Evolutionary conservation across 805 yeast species (phyloP).

Genomic region (Hermanozyma aechmeae): DNA sequence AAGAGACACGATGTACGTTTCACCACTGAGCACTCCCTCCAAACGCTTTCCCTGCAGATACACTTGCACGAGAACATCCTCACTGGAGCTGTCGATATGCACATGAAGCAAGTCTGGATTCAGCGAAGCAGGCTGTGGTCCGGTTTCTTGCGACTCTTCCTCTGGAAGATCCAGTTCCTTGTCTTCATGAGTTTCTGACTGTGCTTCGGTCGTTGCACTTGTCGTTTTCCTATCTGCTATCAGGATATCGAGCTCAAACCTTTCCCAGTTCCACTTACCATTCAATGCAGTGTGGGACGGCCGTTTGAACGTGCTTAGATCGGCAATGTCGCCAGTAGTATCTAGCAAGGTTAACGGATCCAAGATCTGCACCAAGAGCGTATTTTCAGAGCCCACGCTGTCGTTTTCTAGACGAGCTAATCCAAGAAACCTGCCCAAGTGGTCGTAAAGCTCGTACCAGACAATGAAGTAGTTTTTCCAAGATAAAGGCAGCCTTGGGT

Average conservation of each 20-base stretch:
- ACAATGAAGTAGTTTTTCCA: slow-evolving; percentile 24
- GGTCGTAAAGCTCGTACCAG: slow-evolving; percentile 31
- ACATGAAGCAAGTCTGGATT: too few species aligned
- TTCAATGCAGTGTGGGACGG: slow-evolving; percentile 14
- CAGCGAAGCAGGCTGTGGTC: slow-evolving; percentile 1
- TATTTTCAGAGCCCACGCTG: slow-evolving; percentile 8
- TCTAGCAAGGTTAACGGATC: slow-evolving; percentile 24
- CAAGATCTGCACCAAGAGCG: slow-evolving; percentile 13
- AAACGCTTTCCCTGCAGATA: too few species aligned
- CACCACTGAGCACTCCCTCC: too few species aligned
- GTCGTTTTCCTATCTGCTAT: background rate
- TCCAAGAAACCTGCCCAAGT: slow-evolving; percentile 19
- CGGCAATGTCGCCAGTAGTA: slow-evolving; percentile 18
- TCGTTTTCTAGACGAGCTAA: slow-evolving; percentile 17
- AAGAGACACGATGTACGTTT: too few species aligned
- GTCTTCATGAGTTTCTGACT: background rate
- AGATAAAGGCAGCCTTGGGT: slow-evolving; percentile 5
- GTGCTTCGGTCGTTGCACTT: background rate
- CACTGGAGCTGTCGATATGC: too few species aligned
- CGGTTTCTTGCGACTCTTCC: background rate
- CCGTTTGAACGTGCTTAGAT: slow-evolving; percentile 6
- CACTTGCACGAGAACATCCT: too few species aligned
- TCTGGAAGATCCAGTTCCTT: background rate
- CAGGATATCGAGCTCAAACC: background rate
- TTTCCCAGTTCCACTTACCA: slow-evolving; percentile 15